phyloP scores from a whole-genome alignment of 768 basidiomycete genomes.

The Mycena olivaceomarginata region DNA sequence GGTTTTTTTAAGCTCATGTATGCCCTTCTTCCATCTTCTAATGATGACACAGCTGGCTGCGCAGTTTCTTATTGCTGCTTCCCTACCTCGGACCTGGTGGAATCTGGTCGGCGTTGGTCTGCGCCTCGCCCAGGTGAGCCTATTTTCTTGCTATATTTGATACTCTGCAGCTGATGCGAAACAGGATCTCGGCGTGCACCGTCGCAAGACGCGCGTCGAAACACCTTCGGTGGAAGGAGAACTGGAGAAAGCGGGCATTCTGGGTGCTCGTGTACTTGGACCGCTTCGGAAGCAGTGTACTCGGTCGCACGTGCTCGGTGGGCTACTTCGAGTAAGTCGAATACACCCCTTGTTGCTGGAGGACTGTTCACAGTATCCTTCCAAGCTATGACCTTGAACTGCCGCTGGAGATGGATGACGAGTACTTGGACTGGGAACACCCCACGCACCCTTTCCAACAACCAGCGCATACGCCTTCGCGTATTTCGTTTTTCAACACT shows the following conservation, averaged over 20 bases:
- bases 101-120: slow-evolving; percentile 71
- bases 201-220: slow-evolving; percentile 52
- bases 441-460: slow-evolving; percentile 77
- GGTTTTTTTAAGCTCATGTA: slow-evolving; percentile 45
- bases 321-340: slow-evolving; percentile 58
- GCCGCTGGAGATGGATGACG: slow-evolving; percentile 77
- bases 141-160: neutral
- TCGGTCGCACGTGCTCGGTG: slow-evolving; percentile 66
- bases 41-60: slow-evolving; percentile 64
- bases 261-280: slow-evolving; percentile 67
- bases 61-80: slow-evolving; percentile 72
- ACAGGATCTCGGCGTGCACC: slow-evolving; percentile 31
- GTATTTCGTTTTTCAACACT: slow-evolving; percentile 73
- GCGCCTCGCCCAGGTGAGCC: slow-evolving; percentile 52
- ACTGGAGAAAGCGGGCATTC: slow-evolving; percentile 83
- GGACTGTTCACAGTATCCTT: neutral
- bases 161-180: slow-evolving; percentile 69
- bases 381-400: slow-evolving; percentile 82
- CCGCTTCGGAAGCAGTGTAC: slow-evolving; percentile 64
- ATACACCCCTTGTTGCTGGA: slow-evolving; percentile 42
- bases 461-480: slow-evolving; percentile 73
- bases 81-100: slow-evolving; percentile 81
- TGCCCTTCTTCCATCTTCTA: neutral
- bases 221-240: slow-evolving; percentile 75
- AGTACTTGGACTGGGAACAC: slow-evolving; percentile 75